A percentile compares a stretch with the other conserved stretches of the same genome.
Conservation (phyloP, 306 rosid species). For the Vicia villosa region DNA sequence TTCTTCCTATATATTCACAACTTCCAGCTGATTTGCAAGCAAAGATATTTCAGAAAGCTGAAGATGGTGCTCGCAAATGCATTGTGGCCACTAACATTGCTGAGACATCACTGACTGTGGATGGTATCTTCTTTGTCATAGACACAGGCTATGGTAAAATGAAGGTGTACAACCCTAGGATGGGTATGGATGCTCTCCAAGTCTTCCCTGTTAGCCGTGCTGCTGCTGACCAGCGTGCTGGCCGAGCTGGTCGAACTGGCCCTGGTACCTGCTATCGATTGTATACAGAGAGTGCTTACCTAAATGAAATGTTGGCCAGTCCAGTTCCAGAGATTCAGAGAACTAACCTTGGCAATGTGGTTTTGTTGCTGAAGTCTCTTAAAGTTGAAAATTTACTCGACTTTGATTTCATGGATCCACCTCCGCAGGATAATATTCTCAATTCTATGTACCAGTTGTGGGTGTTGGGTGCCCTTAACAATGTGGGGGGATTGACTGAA, state of each 20-base stretch:
- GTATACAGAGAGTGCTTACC: constrained; percentile 87
- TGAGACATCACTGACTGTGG: constrained; percentile 95
- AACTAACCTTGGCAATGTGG: constrained; percentile 96
- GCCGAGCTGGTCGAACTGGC: constrained; percentile 99
- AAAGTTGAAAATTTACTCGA: constrained; percentile 92
- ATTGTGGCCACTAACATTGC: constrained; percentile 98
- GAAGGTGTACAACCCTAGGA: constrained; percentile 97
- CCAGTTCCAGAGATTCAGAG: constrained; percentile 99
- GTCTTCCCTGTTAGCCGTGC: constrained; percentile 98
- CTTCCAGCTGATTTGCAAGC: constrained; percentile 99
- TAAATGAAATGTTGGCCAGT: constrained; percentile 83
- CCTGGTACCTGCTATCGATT: constrained; percentile 95
- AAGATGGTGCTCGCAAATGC: constrained; percentile 96
- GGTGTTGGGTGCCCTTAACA: constrained; percentile 97
- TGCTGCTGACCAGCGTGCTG: constrained; percentile 98
- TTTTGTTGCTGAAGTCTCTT: constrained; percentile 87
- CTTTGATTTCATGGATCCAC: constrained; percentile 99
- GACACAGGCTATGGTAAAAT: constrained; percentile 97
- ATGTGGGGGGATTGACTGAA: constrained; percentile 85
- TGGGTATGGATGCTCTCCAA: constrained; percentile 99
- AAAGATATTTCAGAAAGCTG: constrained; percentile 91
- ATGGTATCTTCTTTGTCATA: constrained; percentile 90
- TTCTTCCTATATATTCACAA: constrained; percentile 97
- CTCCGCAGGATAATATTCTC: constrained; percentile 96
- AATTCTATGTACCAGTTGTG: constrained; percentile 99